These are phyloP conservation scores for Daldinia decipiens DNA, from an alignment of 495 filamentous ascomycete genomes.

Conservation along the genomic window DNA sequence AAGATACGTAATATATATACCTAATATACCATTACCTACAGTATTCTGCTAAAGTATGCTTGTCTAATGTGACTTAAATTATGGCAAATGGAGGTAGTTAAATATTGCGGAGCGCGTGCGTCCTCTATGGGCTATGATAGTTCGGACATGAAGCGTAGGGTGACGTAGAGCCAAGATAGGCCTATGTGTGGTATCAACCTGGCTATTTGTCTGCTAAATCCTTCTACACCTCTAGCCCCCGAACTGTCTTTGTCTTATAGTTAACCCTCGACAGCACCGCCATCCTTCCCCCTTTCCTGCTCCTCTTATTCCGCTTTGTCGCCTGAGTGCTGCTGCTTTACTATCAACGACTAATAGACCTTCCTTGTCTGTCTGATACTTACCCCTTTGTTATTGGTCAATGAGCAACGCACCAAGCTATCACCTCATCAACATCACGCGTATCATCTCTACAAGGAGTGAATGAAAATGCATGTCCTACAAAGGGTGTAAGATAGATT, in stretches of 20 bases:
- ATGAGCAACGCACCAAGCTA: constrained; percentile 5
- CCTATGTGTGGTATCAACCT: neutral
- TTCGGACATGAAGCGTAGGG: neutral
- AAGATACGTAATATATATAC: neutral
- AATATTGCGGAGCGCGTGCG: neutral
- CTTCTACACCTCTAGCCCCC: neutral
- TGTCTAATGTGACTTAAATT: neutral
- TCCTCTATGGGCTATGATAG: neutral
- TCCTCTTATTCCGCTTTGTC: constrained; percentile 30
- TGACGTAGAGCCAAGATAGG: neutral
- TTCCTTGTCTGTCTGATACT: constrained; percentile 16
- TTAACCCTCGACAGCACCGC: neutral
- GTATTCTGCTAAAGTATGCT: neutral
- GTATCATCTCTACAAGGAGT: neutral
- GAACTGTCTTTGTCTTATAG: constrained; percentile 13
- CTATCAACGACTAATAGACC: constrained; percentile 2
- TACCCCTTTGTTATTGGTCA: constrained; percentile 25
- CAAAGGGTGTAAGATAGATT: constrained; percentile 20
- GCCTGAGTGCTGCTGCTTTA: constrained; percentile 10
- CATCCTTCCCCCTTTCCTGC: neutral
- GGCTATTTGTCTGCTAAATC: neutral
- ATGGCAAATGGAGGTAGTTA: neutral
- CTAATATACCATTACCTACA: neutral
- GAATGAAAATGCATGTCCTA: neutral
- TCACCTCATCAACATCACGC: constrained; percentile 13